Evolutionary conservation across 2,329 filamentous ascomycete genomes (phyloP).

Genomic region (Madurella fahalii): DNA sequence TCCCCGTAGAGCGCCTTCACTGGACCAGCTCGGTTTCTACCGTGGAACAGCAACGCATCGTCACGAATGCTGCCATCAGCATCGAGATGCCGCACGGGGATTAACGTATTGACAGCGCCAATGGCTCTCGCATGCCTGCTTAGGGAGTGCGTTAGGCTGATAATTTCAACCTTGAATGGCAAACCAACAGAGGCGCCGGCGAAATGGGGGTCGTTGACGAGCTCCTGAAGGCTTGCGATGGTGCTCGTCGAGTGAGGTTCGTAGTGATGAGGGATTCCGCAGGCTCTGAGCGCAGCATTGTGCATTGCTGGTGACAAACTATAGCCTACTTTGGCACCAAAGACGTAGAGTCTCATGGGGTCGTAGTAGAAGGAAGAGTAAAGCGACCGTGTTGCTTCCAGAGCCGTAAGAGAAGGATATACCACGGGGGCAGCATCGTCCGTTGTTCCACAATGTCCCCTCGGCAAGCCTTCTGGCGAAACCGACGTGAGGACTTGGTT

Average conservation of each 20-base stretch:
- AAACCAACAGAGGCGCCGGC: slow-evolving; percentile 68
- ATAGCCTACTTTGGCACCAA: slow-evolving; percentile 68
- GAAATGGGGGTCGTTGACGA: slow-evolving; percentile 63
- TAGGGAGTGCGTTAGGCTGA: slow-evolving; percentile 63
- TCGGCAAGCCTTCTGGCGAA: slow-evolving; percentile 39
- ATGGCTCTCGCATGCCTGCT: slow-evolving; percentile 71
- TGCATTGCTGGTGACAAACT: slow-evolving; percentile 77
- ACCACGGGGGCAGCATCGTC: slow-evolving; percentile 14
- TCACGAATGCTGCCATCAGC: slow-evolving; percentile 54
- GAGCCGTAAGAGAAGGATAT: slow-evolving; percentile 50
- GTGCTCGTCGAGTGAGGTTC: slow-evolving; percentile 59
- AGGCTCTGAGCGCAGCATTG: slow-evolving; percentile 62
- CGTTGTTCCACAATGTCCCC: slow-evolving; percentile 4
- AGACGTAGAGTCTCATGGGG: slow-evolving; percentile 67
- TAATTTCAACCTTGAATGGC: slow-evolving; percentile 71
- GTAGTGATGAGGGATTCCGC: slow-evolving; percentile 67
- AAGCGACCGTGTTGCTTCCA: slow-evolving; percentile 60
- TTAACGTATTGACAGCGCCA: slow-evolving; percentile 71
- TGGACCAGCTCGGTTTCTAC: slow-evolving; percentile 60
- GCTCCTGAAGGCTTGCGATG: slow-evolving; percentile 57
- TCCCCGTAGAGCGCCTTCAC: slow-evolving; percentile 70
- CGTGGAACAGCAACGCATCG: slow-evolving; percentile 49
- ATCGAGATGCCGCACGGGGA: slow-evolving; percentile 60
- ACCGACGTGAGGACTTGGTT: slow-evolving; percentile 63
- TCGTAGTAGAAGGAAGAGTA: slow-evolving; percentile 65